Evolutionary conservation across 169 alveolate species (phyloP), one percentile per base, ranked within the genome.

Genomic region (Eimeria acervulina): DNA sequence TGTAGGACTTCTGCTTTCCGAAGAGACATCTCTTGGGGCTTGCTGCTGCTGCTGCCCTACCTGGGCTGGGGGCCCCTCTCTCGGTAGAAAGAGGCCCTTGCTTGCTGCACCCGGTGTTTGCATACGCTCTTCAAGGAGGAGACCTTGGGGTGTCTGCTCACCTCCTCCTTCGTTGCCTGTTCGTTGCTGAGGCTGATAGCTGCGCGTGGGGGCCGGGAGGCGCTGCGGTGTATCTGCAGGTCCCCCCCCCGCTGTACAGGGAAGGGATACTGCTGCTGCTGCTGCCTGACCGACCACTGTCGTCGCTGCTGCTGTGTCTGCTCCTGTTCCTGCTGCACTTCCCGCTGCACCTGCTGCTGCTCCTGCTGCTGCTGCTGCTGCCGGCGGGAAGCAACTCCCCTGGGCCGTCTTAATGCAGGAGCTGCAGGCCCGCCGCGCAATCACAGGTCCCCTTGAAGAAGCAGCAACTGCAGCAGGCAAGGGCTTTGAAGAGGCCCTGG

Each of bases 401-500:
- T 76, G 51, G 63, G 40, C 59, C 19, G 61, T 15, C 47, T 51
- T 81, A 28, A 81, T 44, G 42, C 90, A 81, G 4, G 90, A 47
- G 90, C 90, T 81, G 72, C 66, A 81, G 40, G 90, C 90, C 47
- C 90, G 13, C 72, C 90, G 23, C 28, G 90, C 90, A 7, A 23
- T 21, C 12, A 51, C n/a, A 28, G 90, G 68, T 6, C 40, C 44
- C 70, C 70, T 36, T 26, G 74, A 13, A 19, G 72, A 36, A 2
- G 90, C 36, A 47, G 42, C n/a, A 36, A 72, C 42, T 15, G 42
- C n/a, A 36, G 90, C 42, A 26, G 33, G 33, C 40, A 36, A 26
- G 72, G 59, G 74, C 72, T 28, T 51, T 8, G 72, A 23, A 7
- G 51, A n/a, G n/a, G n/a, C n/a, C n/a, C n/a, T n/a, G n/a, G n/a